Evolutionary conservation across 495 filamentous ascomycete genomes (phyloP), one percentile per base, ranked within the genome.

Genomic region (Penicillium samsonianum): DNA sequence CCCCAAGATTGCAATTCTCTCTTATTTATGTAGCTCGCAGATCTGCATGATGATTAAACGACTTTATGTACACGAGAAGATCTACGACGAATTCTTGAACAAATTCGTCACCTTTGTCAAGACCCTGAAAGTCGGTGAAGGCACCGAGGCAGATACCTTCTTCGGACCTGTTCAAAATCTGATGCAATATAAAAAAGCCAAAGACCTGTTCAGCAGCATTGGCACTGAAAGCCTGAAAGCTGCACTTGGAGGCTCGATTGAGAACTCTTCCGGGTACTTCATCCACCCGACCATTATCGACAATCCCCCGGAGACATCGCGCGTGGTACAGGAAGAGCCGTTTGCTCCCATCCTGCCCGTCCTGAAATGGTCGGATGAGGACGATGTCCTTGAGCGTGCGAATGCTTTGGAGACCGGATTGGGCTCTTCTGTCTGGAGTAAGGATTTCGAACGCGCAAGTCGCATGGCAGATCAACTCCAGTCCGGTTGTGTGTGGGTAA

Each of bases 11-110:
- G 65, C 57, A 1, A 74, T 72, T 38, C 78, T 81, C 37, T 78
- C 78, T 0, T 84, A 87, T 53, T 81, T 85, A 56, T 84, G 87
- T 67, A 80, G 65, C 38, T 64, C 66, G n/a, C 73, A 75, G 51
- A 71, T 85, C n/a, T 86, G 84, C 67, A 77, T 85, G 52, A 79
- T 80, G 31, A 78, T 80, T 28, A 89, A 89, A 68, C 80, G 87
- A 5, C 74, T 90, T 57, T 89, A 89, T 65, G 80, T 90, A 20
- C 87, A 89, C 71, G 80, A 88, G 60, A 72, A 70, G 14, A 84
- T 89, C 60, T 89, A 88, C 70, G 78, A 86, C 33, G 65, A 73
- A 41, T 89, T 90, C 70, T 65, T 84, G 8, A 65, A 75, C 10
- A 71, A 71, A 7, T 71, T 89, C 55, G 73, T 86, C 28, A 64